Conservation (phyloP, 2,329 filamentous ascomycete genomes). For the Nigrospora osmanthi region DNA sequence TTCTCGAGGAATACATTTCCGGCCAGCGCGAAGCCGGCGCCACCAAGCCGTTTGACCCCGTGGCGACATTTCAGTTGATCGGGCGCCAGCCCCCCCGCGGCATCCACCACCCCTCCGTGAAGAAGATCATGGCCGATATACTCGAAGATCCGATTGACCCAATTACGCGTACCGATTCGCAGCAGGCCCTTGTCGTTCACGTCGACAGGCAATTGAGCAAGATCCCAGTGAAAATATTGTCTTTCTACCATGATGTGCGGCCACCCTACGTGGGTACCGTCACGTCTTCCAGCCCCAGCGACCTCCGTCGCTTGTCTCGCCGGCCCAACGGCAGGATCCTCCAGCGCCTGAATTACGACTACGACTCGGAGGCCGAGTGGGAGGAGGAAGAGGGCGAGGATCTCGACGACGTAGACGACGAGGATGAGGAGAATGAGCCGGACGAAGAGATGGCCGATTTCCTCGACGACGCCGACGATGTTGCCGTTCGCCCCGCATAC, state of each 20-base stretch:
- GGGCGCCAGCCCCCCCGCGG: slow-evolving; percentile 34
- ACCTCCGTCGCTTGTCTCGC: slow-evolving; percentile 42
- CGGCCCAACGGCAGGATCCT: slow-evolving; percentile 48
- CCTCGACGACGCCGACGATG: slow-evolving; percentile 77
- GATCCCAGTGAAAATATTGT: slow-evolving; percentile 56
- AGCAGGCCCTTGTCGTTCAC: slow-evolving; percentile 24
- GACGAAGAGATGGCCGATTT: slow-evolving; percentile 85
- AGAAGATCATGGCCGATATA: slow-evolving; percentile 51
- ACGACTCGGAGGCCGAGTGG: slow-evolving; percentile 84
- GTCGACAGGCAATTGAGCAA: slow-evolving; percentile 27
- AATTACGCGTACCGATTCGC: slow-evolving; percentile 28
- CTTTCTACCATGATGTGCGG: slow-evolving; percentile 57
- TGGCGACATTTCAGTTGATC: slow-evolving; percentile 37
- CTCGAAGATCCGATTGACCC: slow-evolving; percentile 29
- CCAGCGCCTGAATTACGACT: slow-evolving; percentile 65
- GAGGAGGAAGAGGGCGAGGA: slow-evolving; percentile 60
- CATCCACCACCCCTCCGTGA: slow-evolving; percentile 43
- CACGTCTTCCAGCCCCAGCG: slow-evolving; percentile 47
- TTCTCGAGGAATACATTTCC: slow-evolving; percentile 43
- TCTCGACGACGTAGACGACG: slow-evolving; percentile 43
- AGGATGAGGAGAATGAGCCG: slow-evolving; percentile 60
- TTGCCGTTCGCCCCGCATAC: slow-evolving; percentile 28
- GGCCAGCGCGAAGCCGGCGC: slow-evolving; percentile 38
- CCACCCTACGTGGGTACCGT: slow-evolving; percentile 68
- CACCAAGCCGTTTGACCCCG: slow-evolving; percentile 32